Percentiles rank a stretch among this genome's conserved stretches.
Evolutionary conservation across 768 basidiomycete genomes (phyloP).

Genomic region (Gloeopeniophorella convolvens): DNA sequence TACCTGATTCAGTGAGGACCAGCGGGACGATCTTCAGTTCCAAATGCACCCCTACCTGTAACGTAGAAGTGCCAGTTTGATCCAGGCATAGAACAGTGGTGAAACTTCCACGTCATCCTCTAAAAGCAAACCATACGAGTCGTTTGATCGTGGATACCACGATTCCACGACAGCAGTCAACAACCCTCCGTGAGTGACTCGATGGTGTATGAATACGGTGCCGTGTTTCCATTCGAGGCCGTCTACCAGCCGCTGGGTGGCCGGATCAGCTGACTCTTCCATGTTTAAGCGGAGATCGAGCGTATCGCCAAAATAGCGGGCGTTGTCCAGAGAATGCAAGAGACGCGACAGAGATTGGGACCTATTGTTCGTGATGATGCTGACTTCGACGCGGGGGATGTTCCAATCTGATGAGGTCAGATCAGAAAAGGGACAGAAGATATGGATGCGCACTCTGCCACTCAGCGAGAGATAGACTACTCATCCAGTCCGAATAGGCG

Average conservation of each 20-base stretch:
- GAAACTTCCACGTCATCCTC: slow-evolving; percentile 88
- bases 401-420: slow-evolving; percentile 58
- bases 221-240: slow-evolving; percentile 58
- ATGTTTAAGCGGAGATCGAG: slow-evolving; percentile 63
- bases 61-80: slow-evolving; percentile 69
- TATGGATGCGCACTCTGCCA: slow-evolving; percentile 43
- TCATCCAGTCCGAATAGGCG: slow-evolving; percentile 54
- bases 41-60: slow-evolving; percentile 48
- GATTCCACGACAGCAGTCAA: slow-evolving; percentile 82
- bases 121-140: slow-evolving; percentile 72
- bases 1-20: slow-evolving; percentile 42
- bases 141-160: slow-evolving; percentile 72
- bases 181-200: slow-evolving; percentile 73
- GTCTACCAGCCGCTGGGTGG: slow-evolving; percentile 49
- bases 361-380: slow-evolving; percentile 72
- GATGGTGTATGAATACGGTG: slow-evolving; percentile 52
- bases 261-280: slow-evolving; percentile 64
- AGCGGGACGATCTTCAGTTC: not conserved
- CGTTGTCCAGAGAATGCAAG: slow-evolving; percentile 49
- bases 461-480: slow-evolving; percentile 48
- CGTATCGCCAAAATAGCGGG: slow-evolving; percentile 62
- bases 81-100: slow-evolving; percentile 79
- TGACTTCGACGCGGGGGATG: slow-evolving; percentile 57
- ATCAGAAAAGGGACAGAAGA: slow-evolving; percentile 6
- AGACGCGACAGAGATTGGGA: slow-evolving; percentile 65